phyloP scores from a whole-genome alignment of 495 filamentous ascomycete genomes.

The Neurospora sp. region DNA sequence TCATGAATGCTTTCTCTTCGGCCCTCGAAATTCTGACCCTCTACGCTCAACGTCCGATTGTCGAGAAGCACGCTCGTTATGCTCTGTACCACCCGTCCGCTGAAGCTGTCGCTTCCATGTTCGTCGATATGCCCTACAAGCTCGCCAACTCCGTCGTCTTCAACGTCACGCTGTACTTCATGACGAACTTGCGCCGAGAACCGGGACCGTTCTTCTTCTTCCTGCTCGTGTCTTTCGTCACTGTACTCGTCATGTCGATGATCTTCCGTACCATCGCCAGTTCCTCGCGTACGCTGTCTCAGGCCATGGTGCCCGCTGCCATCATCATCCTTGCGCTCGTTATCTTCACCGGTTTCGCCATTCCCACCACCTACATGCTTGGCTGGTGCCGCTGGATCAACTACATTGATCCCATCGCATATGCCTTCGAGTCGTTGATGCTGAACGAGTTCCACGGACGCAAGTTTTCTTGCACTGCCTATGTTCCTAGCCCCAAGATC shows the following conservation, averaged over 20 bases:
- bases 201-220: constrained; percentile 74
- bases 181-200: constrained; percentile 72
- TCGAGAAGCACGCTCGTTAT: constrained; percentile 84
- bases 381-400: constrained; percentile 82
- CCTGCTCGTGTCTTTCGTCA: constrained; percentile 58
- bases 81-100: constrained; percentile 88
- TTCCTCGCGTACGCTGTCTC: constrained; percentile 64
- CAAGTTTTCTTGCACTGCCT: constrained; percentile 50
- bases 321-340: constrained; percentile 72
- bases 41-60: constrained; percentile 79
- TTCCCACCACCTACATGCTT: constrained; percentile 68
- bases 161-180: constrained; percentile 75
- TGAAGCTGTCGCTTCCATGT: constrained; percentile 75
- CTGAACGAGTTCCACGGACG: constrained; percentile 76
- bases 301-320: constrained; percentile 76
- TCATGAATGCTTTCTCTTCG: constrained; percentile 77
- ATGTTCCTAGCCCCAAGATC: constrained; percentile 42
- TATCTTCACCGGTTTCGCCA: constrained; percentile 85
- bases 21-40: constrained; percentile 74
- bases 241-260: constrained; percentile 63
- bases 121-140: constrained; percentile 73
- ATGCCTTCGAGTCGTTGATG: constrained; percentile 81
- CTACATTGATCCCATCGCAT: constrained; percentile 76
- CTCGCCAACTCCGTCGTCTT: constrained; percentile 37
- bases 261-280: constrained; percentile 78